These are phyloP conservation scores for Coffea humblotiana DNA, from an alignment of 305 asterid species.

Conservation along the genomic window DNA sequence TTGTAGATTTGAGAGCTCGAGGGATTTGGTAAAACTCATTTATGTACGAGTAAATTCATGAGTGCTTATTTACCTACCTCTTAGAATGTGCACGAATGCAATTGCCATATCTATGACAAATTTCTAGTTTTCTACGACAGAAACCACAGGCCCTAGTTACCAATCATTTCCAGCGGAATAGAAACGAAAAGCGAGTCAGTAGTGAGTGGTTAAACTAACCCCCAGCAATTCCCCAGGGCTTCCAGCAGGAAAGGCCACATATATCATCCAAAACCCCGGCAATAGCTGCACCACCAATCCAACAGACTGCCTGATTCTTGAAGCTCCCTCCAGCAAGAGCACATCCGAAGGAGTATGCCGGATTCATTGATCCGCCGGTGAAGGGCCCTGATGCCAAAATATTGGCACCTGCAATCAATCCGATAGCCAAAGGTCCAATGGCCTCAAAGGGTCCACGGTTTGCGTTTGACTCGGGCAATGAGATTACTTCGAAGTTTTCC, in stretches of 20 bases:
- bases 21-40: too few species aligned
- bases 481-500: too few species aligned
- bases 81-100: too few species aligned
- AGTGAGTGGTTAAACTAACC: not conserved
- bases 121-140: too few species aligned
- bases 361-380: constrained; percentile 93
- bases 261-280: constrained; percentile 66
- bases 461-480: constrained; percentile 18
- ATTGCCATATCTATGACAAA: too few species aligned
- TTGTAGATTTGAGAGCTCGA: too few species aligned
- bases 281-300: constrained; percentile 69
- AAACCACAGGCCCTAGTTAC: too few species aligned
- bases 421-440: constrained; percentile 68
- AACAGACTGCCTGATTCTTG: constrained; percentile 72
- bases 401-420: constrained; percentile 68
- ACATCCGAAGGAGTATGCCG: constrained; percentile 72
- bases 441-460: constrained; percentile 48
- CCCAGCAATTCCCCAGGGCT: constrained; percentile 27
- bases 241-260: constrained; percentile 55
- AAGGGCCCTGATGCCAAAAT: constrained; percentile 71
- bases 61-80: too few species aligned
- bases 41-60: too few species aligned
- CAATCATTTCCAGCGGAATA: too few species aligned
- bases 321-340: constrained; percentile 63
- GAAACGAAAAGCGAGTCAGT: too few species aligned